These are phyloP conservation scores for Beauveria varroae DNA, from an alignment of 2,329 filamentous ascomycete genomes.

Conservation along the genomic window DNA sequence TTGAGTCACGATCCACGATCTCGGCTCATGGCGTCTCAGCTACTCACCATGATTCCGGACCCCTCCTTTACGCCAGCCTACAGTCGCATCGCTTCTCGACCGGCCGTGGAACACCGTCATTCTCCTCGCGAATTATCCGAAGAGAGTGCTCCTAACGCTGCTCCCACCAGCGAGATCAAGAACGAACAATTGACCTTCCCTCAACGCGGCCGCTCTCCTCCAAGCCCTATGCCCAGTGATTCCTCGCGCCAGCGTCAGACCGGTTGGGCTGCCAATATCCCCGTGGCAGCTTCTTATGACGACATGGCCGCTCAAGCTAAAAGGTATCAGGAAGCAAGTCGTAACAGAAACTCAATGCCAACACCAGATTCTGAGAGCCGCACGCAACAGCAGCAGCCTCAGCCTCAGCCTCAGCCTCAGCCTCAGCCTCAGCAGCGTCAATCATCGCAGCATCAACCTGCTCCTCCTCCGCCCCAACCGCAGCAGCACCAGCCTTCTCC, in stretches of 20 bases:
- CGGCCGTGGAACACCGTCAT: neutral
- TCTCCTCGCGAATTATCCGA: conserved; percentile 1
- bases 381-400: neutral
- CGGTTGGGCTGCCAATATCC: neutral
- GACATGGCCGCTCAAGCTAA: neutral
- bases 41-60: conserved; percentile 55
- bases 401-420: neutral
- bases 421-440: neutral
- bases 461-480: neutral
- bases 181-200: conserved; percentile 10
- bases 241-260: conserved; percentile 2
- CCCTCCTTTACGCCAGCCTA: neutral
- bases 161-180: neutral
- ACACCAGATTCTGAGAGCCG: conserved; percentile 1
- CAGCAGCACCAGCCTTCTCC: neutral
- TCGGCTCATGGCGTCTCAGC: conserved; percentile 63
- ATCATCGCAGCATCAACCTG: neutral
- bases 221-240: conserved; percentile 12
- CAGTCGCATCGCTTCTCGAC: neutral
- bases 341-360: conserved; percentile 4
- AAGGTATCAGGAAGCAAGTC: neutral
- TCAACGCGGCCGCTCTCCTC: conserved; percentile 12
- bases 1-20: conserved; percentile 65
- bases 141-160: neutral
- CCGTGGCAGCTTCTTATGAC: neutral